phyloP scores from a whole-genome alignment of 2,329 filamentous ascomycete species.

The Penicillium sp. region DNA sequence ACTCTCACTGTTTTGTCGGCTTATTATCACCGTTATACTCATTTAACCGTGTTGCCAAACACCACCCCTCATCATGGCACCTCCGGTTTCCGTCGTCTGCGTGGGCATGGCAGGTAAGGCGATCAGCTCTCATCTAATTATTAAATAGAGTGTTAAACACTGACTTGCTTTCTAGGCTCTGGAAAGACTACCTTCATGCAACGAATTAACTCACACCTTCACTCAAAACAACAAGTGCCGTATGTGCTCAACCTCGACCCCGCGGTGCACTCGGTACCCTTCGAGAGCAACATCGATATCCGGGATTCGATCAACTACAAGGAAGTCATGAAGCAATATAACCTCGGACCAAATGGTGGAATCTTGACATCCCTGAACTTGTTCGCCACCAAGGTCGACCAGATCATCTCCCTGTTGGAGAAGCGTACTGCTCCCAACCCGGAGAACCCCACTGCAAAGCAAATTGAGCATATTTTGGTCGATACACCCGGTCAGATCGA shows the following conservation, averaged over 20 bases:
- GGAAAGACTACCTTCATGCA: conserved; percentile 99
- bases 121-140: conserved; percentile 1
- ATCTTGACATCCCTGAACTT: conserved; percentile 95
- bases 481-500: conserved; percentile 98
- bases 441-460: conserved; percentile 49
- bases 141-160: background rate
- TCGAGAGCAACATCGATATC: conserved; percentile 97
- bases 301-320: conserved; percentile 99
- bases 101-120: conserved; percentile 87
- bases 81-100: conserved; percentile 76
- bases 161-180: conserved; percentile 60
- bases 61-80: conserved; percentile 41
- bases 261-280: conserved; percentile 88
- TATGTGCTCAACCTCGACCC: conserved; percentile 98
- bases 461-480: conserved; percentile 81
- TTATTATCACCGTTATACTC: background rate
- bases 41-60: background rate
- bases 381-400: conserved; percentile 97
- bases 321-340: conserved; percentile 99
- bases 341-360: conserved; percentile 93
- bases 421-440: conserved; percentile 71
- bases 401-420: conserved; percentile 85
- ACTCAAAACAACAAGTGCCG: conserved; percentile 75
- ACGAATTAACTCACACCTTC: conserved; percentile 90
- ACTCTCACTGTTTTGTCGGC: background rate